These are phyloP conservation scores for Trichoderma asperelloides DNA, from an alignment of 495 filamentous ascomycete genomes.

Conservation along the genomic window DNA sequence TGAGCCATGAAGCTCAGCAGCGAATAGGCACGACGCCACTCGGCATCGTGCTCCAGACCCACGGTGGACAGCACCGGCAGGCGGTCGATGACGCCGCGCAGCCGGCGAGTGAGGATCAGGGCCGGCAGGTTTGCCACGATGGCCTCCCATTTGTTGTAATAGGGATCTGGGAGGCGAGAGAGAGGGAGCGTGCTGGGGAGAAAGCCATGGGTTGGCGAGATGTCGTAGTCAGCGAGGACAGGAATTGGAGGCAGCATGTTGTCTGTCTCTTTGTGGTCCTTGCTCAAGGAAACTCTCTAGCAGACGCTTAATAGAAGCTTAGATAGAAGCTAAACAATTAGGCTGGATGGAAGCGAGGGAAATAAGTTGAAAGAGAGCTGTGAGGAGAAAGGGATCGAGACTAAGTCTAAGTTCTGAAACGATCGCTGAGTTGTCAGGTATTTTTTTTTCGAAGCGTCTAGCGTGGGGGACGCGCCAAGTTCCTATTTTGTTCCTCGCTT, in stretches of 20 bases:
- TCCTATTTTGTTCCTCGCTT: not conserved
- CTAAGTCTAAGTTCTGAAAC: not conserved
- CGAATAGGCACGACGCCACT: slow-evolving; percentile 89
- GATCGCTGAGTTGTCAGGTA: not conserved
- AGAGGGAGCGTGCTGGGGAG: slow-evolving; percentile 77
- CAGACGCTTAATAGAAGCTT: not conserved
- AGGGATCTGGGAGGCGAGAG: slow-evolving; percentile 68
- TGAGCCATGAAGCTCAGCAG: slow-evolving; percentile 83
- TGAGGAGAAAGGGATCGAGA: not conserved
- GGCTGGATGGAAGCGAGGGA: not conserved
- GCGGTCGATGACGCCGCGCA: slow-evolving; percentile 64
- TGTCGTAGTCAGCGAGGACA: slow-evolving; percentile 69
- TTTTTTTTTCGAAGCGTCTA: slow-evolving; percentile 6
- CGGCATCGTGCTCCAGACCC: slow-evolving; percentile 66
- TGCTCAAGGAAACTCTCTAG: not conserved
- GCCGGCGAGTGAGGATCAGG: slow-evolving; percentile 70
- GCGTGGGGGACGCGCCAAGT: not conserved
- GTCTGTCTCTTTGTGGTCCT: not conserved
- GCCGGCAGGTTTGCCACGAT: slow-evolving; percentile 77
- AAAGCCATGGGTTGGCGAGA: slow-evolving; percentile 81
- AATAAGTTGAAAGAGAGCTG: not conserved
- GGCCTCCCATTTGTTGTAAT: slow-evolving; percentile 90
- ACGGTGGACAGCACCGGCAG: slow-evolving; percentile 76
- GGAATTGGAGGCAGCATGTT: slow-evolving; percentile 82
- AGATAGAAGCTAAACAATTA: not conserved